A percentile compares a stretch with the other conserved stretches of the same genome.
These are phyloP conservation scores for Ophiosphaerella narmari DNA, from an alignment of 2,329 filamentous ascomycete genomes.

Conservation along the genomic window DNA sequence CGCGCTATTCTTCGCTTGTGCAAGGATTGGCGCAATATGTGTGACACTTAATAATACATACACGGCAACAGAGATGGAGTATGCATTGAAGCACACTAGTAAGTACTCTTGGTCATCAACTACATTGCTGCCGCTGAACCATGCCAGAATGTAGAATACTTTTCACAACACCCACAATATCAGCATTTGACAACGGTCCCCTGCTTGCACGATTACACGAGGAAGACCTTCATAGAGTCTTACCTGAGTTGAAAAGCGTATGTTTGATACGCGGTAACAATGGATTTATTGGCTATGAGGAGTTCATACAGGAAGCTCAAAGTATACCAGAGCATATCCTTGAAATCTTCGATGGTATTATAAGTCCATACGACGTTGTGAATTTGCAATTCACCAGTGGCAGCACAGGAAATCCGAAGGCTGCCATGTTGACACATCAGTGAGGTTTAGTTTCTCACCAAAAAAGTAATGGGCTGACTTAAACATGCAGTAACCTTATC, in stretches of 20 bases:
- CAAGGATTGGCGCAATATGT: slow-evolving; percentile 56
- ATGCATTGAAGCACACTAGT: slow-evolving; percentile 73
- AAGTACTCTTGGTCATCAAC: slow-evolving; percentile 25
- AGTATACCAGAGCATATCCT: slow-evolving; percentile 40
- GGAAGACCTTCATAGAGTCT: slow-evolving; percentile 15
- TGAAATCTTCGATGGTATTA: slow-evolving; percentile 42
- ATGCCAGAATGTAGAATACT: slow-evolving; percentile 68
- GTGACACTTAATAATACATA: slow-evolving; percentile 86
- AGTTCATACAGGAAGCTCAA: slow-evolving; percentile 53
- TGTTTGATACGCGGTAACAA: slow-evolving; percentile 43
- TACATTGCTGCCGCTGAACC: slow-evolving; percentile 1
- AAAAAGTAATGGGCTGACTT: not conserved
- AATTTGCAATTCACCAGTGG: slow-evolving; percentile 48
- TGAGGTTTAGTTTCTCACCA: slow-evolving; percentile 13
- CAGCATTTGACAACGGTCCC: slow-evolving; percentile 65
- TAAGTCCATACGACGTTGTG: slow-evolving; percentile 41
- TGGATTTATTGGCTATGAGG: slow-evolving; percentile 64
- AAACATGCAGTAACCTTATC: slow-evolving; percentile 39
- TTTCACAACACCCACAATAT: slow-evolving; percentile 73
- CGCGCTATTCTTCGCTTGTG: slow-evolving; percentile 73
- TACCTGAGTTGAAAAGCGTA: slow-evolving; percentile 39
- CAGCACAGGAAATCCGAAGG: slow-evolving; percentile 45
- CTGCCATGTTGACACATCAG: slow-evolving; percentile 48
- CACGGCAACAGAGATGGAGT: slow-evolving; percentile 72
- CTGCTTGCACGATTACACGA: slow-evolving; percentile 54